Conservation (phyloP, 2,329 filamentous ascomycete species). For the Aspergillus awamori region DNA sequence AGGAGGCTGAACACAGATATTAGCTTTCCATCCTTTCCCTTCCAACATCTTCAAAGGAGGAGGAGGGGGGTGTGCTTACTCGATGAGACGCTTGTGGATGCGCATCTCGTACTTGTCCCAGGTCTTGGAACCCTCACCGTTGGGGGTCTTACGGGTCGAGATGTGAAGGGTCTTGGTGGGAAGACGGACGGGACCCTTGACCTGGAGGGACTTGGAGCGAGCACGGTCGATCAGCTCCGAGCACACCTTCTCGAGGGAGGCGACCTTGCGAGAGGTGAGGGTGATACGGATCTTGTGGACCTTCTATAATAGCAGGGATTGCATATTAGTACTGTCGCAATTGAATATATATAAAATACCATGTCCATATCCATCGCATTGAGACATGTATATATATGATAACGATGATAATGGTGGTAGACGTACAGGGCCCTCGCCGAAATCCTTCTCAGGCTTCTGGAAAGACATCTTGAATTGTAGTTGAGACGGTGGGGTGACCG, state of each 20-base stretch:
- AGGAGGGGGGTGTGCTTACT: conserved; percentile 59
- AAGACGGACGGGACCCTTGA: conserved; percentile 97
- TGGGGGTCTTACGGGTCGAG: conserved; percentile 98
- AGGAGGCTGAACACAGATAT: conserved; percentile 65
- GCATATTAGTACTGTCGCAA: conserved; percentile 19
- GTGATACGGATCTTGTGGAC: conserved; percentile 99
- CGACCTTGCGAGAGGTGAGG: conserved; percentile 91
- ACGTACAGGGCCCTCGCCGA: conserved; percentile 82
- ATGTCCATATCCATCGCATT: background rate
- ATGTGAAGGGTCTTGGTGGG: conserved; percentile 97
- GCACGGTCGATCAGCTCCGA: conserved; percentile 97
- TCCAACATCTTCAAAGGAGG: too few species aligned
- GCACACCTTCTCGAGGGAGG: conserved; percentile 97
- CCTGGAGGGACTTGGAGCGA: conserved; percentile 96
- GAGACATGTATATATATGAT: background rate
- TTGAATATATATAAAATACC: background rate
- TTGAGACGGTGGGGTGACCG: conserved; percentile 32
- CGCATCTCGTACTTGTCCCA: conserved; percentile 99
- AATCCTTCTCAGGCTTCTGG: conserved; percentile 94
- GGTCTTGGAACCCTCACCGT: conserved; percentile 99
- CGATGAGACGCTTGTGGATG: conserved; percentile 98
- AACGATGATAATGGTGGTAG: background rate
- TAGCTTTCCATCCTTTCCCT: conserved; percentile 13
- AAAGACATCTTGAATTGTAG: conserved; percentile 74
- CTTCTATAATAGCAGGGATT: conserved; percentile 60